A percentile compares a stretch with the other conserved stretches of the same genome.
Evolutionary conservation across 129 eudicot genomes (phyloP).

Genomic region (Artemisia argyi): DNA sequence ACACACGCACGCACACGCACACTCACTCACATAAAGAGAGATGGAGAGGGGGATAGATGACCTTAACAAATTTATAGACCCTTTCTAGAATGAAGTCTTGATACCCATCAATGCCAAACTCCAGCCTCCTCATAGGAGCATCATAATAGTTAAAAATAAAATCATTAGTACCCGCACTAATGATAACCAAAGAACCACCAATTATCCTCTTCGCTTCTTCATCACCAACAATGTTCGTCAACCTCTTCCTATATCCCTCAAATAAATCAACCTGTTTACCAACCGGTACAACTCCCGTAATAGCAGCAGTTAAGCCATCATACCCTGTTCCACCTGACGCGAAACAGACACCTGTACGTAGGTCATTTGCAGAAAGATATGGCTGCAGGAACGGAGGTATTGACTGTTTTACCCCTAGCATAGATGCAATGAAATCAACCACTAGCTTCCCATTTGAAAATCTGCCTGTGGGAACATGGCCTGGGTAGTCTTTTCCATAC

Average conservation of each 20-base stretch:
- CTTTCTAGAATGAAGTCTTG: slow-evolving; percentile 57
- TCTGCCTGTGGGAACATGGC: slow-evolving; percentile 58
- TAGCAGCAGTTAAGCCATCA: slow-evolving; percentile 52
- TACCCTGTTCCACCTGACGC: slow-evolving; percentile 75
- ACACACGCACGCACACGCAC: background rate
- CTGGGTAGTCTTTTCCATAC: slow-evolving; percentile 53
- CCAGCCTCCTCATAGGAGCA: slow-evolving; percentile 43
- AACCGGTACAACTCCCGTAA: slow-evolving; percentile 44
- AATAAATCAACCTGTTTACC: slow-evolving; percentile 43
- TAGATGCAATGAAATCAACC: slow-evolving; percentile 56
- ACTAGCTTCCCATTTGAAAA: slow-evolving; percentile 72
- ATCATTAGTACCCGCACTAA: slow-evolving; percentile 78
- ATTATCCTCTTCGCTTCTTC: slow-evolving; percentile 42
- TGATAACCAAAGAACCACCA: slow-evolving; percentile 40
- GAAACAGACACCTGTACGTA: slow-evolving; percentile 70
- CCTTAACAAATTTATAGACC: slow-evolving; percentile 51
- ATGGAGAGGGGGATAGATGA: slow-evolving; percentile 2
- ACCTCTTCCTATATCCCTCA: slow-evolving; percentile 38
- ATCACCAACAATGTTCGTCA: slow-evolving; percentile 43
- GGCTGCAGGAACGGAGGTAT: slow-evolving; percentile 72
- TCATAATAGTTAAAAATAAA: slow-evolving; percentile 64
- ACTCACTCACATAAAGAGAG: background rate
- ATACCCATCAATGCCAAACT: slow-evolving; percentile 41
- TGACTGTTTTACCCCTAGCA: slow-evolving; percentile 52
- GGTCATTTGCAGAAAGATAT: slow-evolving; percentile 39